Evolutionary conservation across 2,329 filamentous ascomycete genomes (phyloP), one percentile per base, ranked within the genome.

Genomic region (Arachnomyces sp.): DNA sequence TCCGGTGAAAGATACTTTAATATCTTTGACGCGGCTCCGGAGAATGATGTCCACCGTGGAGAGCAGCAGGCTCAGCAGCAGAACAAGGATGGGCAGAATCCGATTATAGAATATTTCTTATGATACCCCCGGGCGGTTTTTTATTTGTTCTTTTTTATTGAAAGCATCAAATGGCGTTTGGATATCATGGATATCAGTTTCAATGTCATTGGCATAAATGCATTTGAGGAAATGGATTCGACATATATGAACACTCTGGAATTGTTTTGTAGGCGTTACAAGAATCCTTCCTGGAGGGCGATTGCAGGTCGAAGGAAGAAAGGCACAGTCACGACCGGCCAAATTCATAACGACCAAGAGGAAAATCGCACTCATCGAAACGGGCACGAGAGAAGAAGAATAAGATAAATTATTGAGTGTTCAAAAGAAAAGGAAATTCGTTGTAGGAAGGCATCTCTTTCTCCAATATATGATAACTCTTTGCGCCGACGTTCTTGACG

Each of bases 1-100:
- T 83, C 82, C 1, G 90, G 92, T 29, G 88, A 95, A 64, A 75
- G 90, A 44, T 95, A 86, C 65, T 98, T 96, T 72, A 98, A 98
- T 60, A 89, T 96, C 16, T 98, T 98, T 62, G 87, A 93, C 42
- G 92, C 92, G 3, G 90, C 92, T 18, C 92, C 92, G 2, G 92
- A 98, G 63, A 67, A 50, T 38, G 90, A 96, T 60, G 68, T 82
- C 51, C 85, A 93, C 60, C 85, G 94, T 39, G 66, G 68, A 56
- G 88, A 95, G 59, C 75, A 84, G 55, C 86, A 92, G 62, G 77
- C 82, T 45, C 75, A 79, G 57, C 66, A 68, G 44, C 74, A 78
- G 52, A 69, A 66, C 41, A 77, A 79, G 44, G 75, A 77, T 53
- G 86, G 92, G 43, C 88, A 88, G 65, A 75, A 75, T 53, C 77